A percentile compares a stretch with the other conserved stretches of the same genome.
Conservation (phyloP, 176 grass and related monocot species). For the Elaeis guineensis region DNA sequence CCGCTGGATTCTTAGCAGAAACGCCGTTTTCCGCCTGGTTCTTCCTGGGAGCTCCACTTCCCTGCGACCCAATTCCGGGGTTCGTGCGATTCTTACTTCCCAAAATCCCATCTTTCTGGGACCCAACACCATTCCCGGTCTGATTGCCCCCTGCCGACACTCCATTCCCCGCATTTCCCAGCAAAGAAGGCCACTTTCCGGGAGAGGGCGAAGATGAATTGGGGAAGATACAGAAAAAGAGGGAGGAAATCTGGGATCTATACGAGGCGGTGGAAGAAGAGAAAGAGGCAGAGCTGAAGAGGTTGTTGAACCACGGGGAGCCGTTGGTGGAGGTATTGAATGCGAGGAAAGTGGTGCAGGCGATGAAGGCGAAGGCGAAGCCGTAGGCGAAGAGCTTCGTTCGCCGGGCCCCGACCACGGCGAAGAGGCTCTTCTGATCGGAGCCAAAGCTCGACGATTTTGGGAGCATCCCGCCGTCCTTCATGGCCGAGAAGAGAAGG, state of each 20-base stretch:
- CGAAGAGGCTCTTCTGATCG: slow-evolving; percentile 17
- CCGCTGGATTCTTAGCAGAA: slow-evolving; percentile 6
- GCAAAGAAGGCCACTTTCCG: neutral
- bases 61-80: slow-evolving; percentile 9
- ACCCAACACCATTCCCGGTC: neutral
- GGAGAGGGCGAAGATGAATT: slow-evolving; percentile 30
- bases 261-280: slow-evolving; percentile 31
- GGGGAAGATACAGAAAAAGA: slow-evolving; percentile 61
- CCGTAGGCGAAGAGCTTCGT: slow-evolving; percentile 64
- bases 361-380: slow-evolving; percentile 52
- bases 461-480: no score
- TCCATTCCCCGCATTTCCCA: no score
- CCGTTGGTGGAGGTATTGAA: slow-evolving; percentile 34
- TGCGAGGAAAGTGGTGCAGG: slow-evolving; percentile 45
- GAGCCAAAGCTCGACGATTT: neutral
- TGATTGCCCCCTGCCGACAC: no score
- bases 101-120: neutral
- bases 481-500: no score
- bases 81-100: slow-evolving; percentile 4
- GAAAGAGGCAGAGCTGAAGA: slow-evolving; percentile 41
- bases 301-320: slow-evolving; percentile 50
- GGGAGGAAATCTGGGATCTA: slow-evolving; percentile 44
- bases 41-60: slow-evolving; percentile 10
- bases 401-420: neutral
- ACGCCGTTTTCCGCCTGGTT: neutral